Evolutionary conservation across 768 basidiomycete genomes (phyloP), one percentile per base, ranked within the genome.

Genomic region (Crucibulum laeve): DNA sequence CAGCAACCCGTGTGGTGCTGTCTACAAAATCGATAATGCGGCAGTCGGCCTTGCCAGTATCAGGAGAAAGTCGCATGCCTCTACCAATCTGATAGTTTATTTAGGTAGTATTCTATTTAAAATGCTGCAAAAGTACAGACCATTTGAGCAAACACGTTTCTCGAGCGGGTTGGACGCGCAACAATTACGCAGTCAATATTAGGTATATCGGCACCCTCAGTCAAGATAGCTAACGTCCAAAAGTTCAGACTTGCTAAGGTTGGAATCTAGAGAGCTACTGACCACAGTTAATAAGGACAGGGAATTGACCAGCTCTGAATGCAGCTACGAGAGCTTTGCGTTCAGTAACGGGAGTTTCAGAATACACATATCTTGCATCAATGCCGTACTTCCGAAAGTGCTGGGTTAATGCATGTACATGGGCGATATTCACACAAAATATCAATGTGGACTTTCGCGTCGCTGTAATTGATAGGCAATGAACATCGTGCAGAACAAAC

Each of bases 141-240:
- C 91, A 97, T 96, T 55, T 98, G 94, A 14, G 89, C 80, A 56
- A 93, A 91, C 8, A 95, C 62, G 58, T 95, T 97, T 25, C 81
- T 74, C 10, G 92, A 95, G 19, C 87, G 76, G 1, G 94, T 97
- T 14, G 94, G 94, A 15, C 91, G 74, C 13, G 88, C 91, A 15
- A 97, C 68, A 25, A 97, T 60, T 6, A 97, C 76, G 49, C 93
- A 96, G 54, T 98, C 94, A 43, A 96, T 87, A 47, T 89, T 90
- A 2, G 94, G 94, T 40, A 97, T 91, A 67, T 98, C 94, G 15
- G 92, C 81, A 3, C 93, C 93, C 68, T 96, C 93, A 1, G 92
- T 95, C 50, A 96, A 69, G 38, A 96, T 87, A 17, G 91, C 91
- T 85, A 41, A 19, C 14, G 14, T 32, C 1, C 2, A 25, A 35